Base-by-base conservation (phyloP, 176 grass and related monocot genomes). In the Aegilops tauschii region DNA sequence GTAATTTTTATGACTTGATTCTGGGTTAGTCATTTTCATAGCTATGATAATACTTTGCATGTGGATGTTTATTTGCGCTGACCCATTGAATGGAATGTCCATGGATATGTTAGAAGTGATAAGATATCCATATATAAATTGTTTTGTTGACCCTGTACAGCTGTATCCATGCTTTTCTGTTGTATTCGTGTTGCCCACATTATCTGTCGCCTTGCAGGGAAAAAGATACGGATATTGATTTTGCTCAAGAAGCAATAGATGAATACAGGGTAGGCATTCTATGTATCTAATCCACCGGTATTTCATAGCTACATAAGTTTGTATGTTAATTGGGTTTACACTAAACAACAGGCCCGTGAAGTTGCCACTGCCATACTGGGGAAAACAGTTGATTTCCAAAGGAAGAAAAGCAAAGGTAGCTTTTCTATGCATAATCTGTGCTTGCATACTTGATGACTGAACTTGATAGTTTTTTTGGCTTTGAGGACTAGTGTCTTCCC, bases 171-270 rank as follows among this genome's bases (percentile, higher is more conserved):
- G 63, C 66, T 82, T 1, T 25, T 62, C 80, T 40, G 56, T 81
- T 73, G 42, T 2, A 23, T 18, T 40, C 27, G 6, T 81, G 34
- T 65, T 21, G 4, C n/a, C 21, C 29, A 87, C 36, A 30, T 61
- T 91, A 47, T 81, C 52, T 88, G 12, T 62, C 21, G 25, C 81
- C 12, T 92, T 93, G 58, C 89, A 99, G 97, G 97, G 97, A 99
- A 84, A 99, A 93, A 65, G 92, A 99, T 82, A 99, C 92, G 62
- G 97, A 99, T 74, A 99, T 99, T 85, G 94, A 95, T 66, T 99
- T 99, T 96, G 94, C 97, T 85, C 97, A 99, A 87, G 97, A 96
- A 91, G 94, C 94, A 77, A 99, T 99, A 61, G 97, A 99, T 88
- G 97, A 99, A 79, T 93, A 99, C 78, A 99, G 90, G 94, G 97